Evolutionary conservation across 2,329 filamentous ascomycete species (phyloP), one percentile per base, ranked within the genome.

Genomic region (Fonsecaea erecta): DNA sequence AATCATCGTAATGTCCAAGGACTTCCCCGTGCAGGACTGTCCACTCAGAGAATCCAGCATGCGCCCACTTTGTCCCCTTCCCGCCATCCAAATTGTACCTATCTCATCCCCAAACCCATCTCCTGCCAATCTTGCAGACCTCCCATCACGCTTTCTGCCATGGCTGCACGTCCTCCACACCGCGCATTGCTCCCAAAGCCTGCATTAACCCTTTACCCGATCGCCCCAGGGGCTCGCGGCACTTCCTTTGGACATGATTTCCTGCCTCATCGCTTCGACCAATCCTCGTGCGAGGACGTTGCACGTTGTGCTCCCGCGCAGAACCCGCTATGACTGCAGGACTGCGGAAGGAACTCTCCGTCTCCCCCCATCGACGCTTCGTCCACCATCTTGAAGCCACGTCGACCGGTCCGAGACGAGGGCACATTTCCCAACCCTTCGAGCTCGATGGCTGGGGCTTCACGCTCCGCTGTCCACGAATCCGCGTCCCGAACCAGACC

Each of bases 231-330:
- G 58, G 51, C 32, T 37, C 24, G 51, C 65, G 40, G 61, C 53
- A 21, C 51, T 43, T 52, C n/a, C 52, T 46, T 52, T 51, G 46
- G 24, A 28, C 46, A 26, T 21, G 34, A 46, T 28, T 18, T 52
- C 57, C 43, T 60, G 8, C 5, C 34, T 30, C 18, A 26, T 28
- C 30, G 16, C 26, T 35, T 28, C 11, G 52, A 63, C 68, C 68
- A 70, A 68, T 65, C 66, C 59, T 58, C 43, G 57, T 26, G 34
- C 64, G 46, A 37, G 18, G 55, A 62, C 57, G 59, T 63, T n/a
- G 64, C 67, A 69, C 67, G 67, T 69, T 69, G 35, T 48, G 24
- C 21, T 43, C 51, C 46, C 30, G 28, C 65, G 62, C 67, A 69
- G 60, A 58, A 35, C 37, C 28, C 28, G 53, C 59, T 55, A 64